A percentile compares a stretch with the other conserved stretches of the same genome.
These are phyloP conservation scores for Diplotaxis tenuifolia DNA, from an alignment of 345 rosid genomes.

Conservation along the genomic window DNA sequence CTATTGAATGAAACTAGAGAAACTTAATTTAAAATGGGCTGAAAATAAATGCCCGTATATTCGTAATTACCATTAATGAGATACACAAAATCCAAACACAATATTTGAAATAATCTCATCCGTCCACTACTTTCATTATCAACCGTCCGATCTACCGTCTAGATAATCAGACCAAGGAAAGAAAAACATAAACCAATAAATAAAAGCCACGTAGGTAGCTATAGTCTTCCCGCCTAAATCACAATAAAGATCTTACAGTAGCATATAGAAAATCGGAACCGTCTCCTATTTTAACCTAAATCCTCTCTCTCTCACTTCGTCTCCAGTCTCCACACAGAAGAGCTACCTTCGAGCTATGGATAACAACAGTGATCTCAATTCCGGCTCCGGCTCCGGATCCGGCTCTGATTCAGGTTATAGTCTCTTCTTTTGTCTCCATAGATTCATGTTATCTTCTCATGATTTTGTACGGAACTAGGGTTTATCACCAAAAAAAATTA, in stretches of 20 bases:
- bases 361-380: background rate
- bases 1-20: too few relatives aligned
- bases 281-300: constrained; percentile 10
- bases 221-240: constrained; percentile 19
- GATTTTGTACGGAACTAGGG: background rate
- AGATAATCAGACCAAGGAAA: background rate
- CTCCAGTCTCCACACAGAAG: background rate
- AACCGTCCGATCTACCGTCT: constrained; percentile 1
- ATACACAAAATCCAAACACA: background rate
- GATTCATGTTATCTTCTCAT: background rate
- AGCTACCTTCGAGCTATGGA: background rate
- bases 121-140: background rate
- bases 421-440: background rate
- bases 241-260: background rate
- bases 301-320: background rate
- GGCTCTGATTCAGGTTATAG: background rate
- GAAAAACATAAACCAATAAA: background rate
- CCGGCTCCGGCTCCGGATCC: background rate
- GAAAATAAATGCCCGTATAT: background rate
- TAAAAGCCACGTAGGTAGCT: constrained; percentile 1
- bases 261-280: background rate
- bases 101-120: constrained; percentile 10
- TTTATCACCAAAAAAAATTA: too few relatives aligned
- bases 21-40: too few relatives aligned
- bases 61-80: background rate